phyloP scores from a whole-genome alignment of 2,329 filamentous ascomycete species.

The Penicillium crustosum region DNA sequence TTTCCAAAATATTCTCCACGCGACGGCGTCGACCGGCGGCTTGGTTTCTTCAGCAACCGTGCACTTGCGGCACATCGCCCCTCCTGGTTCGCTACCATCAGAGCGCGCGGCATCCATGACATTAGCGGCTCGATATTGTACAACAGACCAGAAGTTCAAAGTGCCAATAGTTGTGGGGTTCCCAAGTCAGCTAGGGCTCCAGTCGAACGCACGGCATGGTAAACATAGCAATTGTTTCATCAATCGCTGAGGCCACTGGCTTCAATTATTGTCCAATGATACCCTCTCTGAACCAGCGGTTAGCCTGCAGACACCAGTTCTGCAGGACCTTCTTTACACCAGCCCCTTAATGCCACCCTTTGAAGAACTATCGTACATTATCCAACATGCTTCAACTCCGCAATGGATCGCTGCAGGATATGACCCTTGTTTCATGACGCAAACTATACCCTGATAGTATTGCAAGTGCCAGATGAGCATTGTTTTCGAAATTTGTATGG shows the following conservation, averaged over 20 bases:
- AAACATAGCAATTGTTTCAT: not conserved
- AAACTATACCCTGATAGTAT: not conserved
- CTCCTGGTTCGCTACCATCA: not conserved
- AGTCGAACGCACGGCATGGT: not conserved
- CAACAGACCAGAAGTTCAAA: not conserved
- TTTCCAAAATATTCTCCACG: not conserved
- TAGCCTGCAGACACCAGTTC: not conserved
- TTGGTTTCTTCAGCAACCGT: conserved; percentile 14
- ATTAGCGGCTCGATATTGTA: not conserved
- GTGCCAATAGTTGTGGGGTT: not conserved
- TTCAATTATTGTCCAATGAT: not conserved
- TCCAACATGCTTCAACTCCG: not conserved
- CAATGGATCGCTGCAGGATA: not conserved
- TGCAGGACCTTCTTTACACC: not conserved
- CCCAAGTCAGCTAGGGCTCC: not conserved
- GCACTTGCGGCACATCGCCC: not conserved
- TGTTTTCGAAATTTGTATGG: not conserved
- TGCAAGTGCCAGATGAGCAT: not conserved
- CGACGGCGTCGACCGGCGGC: conserved; percentile 1
- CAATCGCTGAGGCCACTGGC: not conserved
- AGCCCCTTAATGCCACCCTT: not conserved
- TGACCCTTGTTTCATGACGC: not conserved
- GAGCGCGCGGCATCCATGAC: conserved; percentile 11
- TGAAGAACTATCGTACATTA: not conserved
- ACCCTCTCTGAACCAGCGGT: not conserved